These are phyloP conservation scores for Leccinellum rugosiceps DNA, from an alignment of 768 basidiomycete species.

Conservation along the genomic window DNA sequence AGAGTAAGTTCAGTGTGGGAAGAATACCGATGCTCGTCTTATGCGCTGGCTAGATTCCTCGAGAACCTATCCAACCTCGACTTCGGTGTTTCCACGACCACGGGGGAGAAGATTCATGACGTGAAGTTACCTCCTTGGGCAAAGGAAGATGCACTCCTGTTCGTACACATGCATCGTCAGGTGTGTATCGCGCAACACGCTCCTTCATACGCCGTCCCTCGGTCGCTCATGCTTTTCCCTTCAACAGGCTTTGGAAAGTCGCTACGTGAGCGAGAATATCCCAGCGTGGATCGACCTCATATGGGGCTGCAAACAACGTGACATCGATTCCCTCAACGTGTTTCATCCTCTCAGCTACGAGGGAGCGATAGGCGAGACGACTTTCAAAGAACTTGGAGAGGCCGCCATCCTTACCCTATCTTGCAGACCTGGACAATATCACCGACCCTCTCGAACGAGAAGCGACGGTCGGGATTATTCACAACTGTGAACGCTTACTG, in stretches of 20 bases:
- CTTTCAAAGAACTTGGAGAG: background rate
- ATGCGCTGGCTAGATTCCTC: constrained; percentile 57
- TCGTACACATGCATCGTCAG: constrained; percentile 73
- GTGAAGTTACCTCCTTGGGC: constrained; percentile 94
- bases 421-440: constrained; percentile 78
- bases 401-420: background rate
- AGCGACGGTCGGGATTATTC: constrained; percentile 92
- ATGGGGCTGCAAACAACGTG: constrained; percentile 86
- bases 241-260: constrained; percentile 78
- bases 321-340: constrained; percentile 71
- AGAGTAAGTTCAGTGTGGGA: constrained; percentile 45
- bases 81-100: constrained; percentile 71
- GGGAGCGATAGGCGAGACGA: constrained; percentile 67
- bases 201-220: background rate
- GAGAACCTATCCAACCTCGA: constrained; percentile 78
- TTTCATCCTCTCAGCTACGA: constrained; percentile 95
- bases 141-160: constrained; percentile 75
- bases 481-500: constrained; percentile 64
- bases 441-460: constrained; percentile 84
- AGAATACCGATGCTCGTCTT: background rate
- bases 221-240: background rate
- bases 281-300: constrained; percentile 93
- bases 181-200: constrained; percentile 36
- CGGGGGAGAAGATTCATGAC: constrained; percentile 77
- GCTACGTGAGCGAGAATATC: constrained; percentile 79